These are phyloP conservation scores for Cocos nucifera DNA, from an alignment of 176 grass and related monocot genomes.

Conservation along the genomic window DNA sequence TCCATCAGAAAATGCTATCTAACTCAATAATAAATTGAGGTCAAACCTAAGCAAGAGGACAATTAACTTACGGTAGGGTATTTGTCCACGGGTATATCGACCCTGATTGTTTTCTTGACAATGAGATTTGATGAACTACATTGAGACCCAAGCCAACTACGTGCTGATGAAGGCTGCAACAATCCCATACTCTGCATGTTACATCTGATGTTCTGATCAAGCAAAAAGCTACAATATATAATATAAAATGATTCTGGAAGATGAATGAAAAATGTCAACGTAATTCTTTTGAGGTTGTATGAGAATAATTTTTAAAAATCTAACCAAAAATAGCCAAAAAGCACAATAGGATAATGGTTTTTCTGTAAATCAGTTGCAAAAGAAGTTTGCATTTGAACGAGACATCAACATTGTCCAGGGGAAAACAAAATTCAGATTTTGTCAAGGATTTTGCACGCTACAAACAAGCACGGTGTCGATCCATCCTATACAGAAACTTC, in stretches of 20 bases:
- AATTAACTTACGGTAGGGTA: constrained; percentile 81
- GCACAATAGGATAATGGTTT: too few relatives aligned
- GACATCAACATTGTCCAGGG: too few relatives aligned
- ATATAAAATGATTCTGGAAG: neutral
- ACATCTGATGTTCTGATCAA: neutral
- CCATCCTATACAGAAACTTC: too few relatives aligned
- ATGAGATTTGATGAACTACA: constrained; percentile 74
- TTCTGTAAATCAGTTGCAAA: too few relatives aligned
- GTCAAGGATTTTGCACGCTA: too few relatives aligned
- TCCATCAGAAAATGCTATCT: constrained; percentile 1
- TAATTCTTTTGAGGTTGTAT: neutral
- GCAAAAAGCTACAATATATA: neutral
- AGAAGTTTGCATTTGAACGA: too few relatives aligned
- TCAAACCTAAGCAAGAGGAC: constrained; percentile 6
- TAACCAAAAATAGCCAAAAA: too few relatives aligned
- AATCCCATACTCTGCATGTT: constrained; percentile 18
- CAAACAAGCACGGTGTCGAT: too few relatives aligned
- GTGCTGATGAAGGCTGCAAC: constrained; percentile 75
- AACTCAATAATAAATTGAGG: constrained; percentile 5
- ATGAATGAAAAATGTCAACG: neutral
- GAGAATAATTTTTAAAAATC: too few relatives aligned
- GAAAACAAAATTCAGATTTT: too few relatives aligned
- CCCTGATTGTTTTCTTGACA: constrained; percentile 94
- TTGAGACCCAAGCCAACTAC: constrained; percentile 83
- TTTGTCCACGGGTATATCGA: constrained; percentile 84